These are phyloP conservation scores for Tetrastigma voinierianum DNA, from an alignment of 164 flowering plant species.

Conservation along the genomic window DNA sequence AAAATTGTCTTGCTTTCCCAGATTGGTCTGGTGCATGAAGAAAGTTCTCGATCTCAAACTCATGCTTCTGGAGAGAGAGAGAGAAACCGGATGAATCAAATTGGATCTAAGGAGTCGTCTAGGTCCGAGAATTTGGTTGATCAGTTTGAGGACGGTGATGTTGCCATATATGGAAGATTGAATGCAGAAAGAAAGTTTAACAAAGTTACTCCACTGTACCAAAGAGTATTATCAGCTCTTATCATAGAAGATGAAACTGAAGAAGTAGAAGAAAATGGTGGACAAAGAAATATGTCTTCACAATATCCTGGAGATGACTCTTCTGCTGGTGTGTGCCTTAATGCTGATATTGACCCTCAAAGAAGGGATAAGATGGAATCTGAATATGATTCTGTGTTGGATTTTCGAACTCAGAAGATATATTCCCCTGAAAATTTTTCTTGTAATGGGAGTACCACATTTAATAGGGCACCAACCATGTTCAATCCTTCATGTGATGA, in stretches of 20 bases:
- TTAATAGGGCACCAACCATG: conserved; percentile 26
- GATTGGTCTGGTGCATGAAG: conserved; percentile 31
- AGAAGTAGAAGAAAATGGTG: conserved; percentile 47
- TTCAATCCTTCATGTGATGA: conserved; percentile 27
- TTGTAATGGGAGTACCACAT: conserved; percentile 50
- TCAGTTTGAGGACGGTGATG: conserved; percentile 26
- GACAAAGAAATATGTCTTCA: conserved; percentile 29
- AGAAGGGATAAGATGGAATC: conserved; percentile 27
- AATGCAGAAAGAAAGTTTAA: conserved; percentile 33
- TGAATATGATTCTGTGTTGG: conserved; percentile 32
- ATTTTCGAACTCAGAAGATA: conserved; percentile 25
- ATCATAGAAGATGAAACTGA: conserved; percentile 71
- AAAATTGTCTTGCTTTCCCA: conserved; percentile 15
- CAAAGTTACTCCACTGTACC: conserved; percentile 58
- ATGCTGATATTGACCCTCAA: conserved; percentile 31
- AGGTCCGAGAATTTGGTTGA: conserved; percentile 24
- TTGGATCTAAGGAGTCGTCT: conserved; percentile 18
- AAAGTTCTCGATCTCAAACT: conserved; percentile 24
- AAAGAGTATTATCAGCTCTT: conserved; percentile 80
- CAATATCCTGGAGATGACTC: conserved; percentile 33
- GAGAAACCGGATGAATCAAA: conserved; percentile 22
- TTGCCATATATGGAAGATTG: conserved; percentile 20
- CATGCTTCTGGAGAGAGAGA: conserved; percentile 33
- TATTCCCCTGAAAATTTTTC: conserved; percentile 26
- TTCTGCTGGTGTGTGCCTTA: conserved; percentile 24